A percentile compares a stretch with the other conserved stretches of the same genome.
Conservation (phyloP, 345 rosid species). For the Pistacia atlantica region DNA sequence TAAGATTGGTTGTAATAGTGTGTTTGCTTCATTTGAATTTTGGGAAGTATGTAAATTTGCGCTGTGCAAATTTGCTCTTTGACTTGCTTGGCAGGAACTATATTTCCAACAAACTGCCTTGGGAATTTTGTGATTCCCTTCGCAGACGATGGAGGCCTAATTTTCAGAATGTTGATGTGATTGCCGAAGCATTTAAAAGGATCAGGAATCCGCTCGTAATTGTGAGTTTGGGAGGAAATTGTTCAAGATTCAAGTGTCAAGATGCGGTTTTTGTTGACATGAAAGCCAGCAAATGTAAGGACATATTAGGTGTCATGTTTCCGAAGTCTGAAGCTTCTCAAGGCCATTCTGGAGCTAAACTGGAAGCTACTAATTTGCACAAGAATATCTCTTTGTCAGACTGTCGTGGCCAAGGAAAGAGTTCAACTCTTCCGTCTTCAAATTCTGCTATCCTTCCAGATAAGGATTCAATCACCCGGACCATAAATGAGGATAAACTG, state of each 20-base stretch:
- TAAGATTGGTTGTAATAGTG: slow-evolving; percentile 32
- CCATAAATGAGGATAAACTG: neutral
- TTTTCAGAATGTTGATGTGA: too few relatives aligned
- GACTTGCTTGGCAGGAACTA: slow-evolving; percentile 20
- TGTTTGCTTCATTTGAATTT: slow-evolving; percentile 44
- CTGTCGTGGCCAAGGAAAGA: slow-evolving; percentile 5
- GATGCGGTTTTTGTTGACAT: slow-evolving; percentile 39
- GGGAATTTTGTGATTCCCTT: slow-evolving; percentile 20
- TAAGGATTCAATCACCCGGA: neutral
- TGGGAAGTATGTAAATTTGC: neutral
- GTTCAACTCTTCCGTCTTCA: slow-evolving; percentile 9
- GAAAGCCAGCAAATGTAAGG: slow-evolving; percentile 26
- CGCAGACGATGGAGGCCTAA: too few relatives aligned
- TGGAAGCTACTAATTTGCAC: neutral
- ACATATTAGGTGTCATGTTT: slow-evolving; percentile 29
- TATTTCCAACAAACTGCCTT: slow-evolving; percentile 19
- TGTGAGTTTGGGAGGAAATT: slow-evolving; percentile 14
- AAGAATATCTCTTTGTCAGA: neutral
- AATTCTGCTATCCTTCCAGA: neutral
- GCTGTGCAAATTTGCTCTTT: slow-evolving; percentile 8
- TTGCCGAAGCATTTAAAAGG: too few relatives aligned
- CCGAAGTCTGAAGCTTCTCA: slow-evolving; percentile 7
- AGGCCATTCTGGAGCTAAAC: neutral
- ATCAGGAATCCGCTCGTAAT: too few relatives aligned
- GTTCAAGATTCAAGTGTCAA: slow-evolving; percentile 4